phyloP scores from a whole-genome alignment of 23 red algal genomes.

The Gracilaria domingensis region DNA sequence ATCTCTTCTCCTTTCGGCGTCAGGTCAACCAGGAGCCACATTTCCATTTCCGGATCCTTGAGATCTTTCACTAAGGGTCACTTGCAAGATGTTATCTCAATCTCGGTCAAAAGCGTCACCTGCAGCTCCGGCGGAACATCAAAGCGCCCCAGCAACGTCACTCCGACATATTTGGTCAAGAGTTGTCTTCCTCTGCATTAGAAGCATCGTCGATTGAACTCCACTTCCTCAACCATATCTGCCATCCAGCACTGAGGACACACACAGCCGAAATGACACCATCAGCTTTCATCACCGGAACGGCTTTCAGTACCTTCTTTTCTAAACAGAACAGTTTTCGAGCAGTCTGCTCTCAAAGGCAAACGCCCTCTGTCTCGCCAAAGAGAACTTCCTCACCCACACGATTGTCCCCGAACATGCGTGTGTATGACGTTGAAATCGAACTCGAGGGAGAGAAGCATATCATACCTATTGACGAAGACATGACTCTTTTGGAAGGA shows the following conservation, averaged over 20 bases:
- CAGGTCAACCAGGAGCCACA: neutral
- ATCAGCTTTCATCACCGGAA: constrained; percentile 22
- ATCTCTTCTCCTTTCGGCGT: neutral
- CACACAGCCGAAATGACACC: neutral
- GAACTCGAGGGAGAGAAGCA: constrained; percentile 55
- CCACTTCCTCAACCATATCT: neutral
- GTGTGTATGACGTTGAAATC: constrained; percentile 64
- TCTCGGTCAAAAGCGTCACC: too few species aligned
- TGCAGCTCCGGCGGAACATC: too few species aligned
- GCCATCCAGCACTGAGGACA: neutral
- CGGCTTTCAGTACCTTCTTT: neutral
- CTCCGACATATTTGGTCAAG: neutral
- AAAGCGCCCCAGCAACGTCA: too few species aligned
- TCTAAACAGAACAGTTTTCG: neutral
- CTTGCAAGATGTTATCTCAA: neutral
- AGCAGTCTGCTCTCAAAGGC: neutral
- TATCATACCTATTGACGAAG: constrained; percentile 80
- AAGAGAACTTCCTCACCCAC: neutral
- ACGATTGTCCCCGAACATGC: constrained; percentile 42
- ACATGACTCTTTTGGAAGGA: constrained; percentile 76
- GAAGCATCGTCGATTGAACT: neutral
- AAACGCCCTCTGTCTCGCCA: neutral
- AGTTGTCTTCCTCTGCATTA: neutral
- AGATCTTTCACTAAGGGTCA: constrained; percentile 1
- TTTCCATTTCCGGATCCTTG: neutral